Evolutionary conservation across 345 rosid species (phyloP).

Genomic region (Noccaea bulbosa): DNA sequence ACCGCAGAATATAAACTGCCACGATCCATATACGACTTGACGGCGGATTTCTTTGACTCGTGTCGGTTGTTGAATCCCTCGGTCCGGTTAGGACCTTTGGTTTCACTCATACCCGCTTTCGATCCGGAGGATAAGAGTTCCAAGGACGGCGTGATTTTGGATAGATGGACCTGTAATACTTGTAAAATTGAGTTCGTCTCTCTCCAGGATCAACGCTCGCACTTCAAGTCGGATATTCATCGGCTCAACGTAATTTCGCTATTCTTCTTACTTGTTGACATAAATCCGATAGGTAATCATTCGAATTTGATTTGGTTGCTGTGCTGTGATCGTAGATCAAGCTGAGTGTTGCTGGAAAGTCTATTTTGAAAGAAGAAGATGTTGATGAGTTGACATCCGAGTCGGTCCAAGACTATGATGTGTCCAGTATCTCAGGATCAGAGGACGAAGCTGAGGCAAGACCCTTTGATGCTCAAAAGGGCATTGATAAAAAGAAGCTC

Average conservation of each 20-base stretch:
- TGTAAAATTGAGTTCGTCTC: conserved; percentile 84
- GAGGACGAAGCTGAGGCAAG: conserved; percentile 79
- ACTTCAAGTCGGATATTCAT: conserved; percentile 90
- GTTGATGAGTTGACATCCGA: conserved; percentile 77
- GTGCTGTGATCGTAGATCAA: conserved; percentile 58
- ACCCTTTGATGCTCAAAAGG: conserved; percentile 45
- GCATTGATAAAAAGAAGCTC: conserved; percentile 59
- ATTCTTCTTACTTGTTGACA: background rate
- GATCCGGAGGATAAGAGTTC: conserved; percentile 46
- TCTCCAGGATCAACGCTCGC: conserved; percentile 84
- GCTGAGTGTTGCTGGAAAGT: conserved; percentile 80
- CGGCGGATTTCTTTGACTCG: conserved; percentile 60
- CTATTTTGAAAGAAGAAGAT: conserved; percentile 78
- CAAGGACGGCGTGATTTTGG: conserved; percentile 43
- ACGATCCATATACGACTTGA: conserved; percentile 70
- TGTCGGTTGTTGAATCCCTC: conserved; percentile 62
- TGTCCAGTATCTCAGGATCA: conserved; percentile 94
- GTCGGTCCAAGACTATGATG: conserved; percentile 74
- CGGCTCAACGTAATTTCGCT: conserved; percentile 71
- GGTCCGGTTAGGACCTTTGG: conserved; percentile 36
- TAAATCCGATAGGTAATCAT: background rate
- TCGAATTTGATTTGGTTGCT: background rate
- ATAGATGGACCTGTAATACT: conserved; percentile 89
- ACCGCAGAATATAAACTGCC: conserved; percentile 43
- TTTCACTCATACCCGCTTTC: conserved; percentile 17